Percentiles rank a stretch among this genome's conserved stretches.
These are phyloP conservation scores for Colletotrichum viniferum DNA, from an alignment of 2,329 filamentous ascomycete species.

Conservation along the genomic window DNA sequence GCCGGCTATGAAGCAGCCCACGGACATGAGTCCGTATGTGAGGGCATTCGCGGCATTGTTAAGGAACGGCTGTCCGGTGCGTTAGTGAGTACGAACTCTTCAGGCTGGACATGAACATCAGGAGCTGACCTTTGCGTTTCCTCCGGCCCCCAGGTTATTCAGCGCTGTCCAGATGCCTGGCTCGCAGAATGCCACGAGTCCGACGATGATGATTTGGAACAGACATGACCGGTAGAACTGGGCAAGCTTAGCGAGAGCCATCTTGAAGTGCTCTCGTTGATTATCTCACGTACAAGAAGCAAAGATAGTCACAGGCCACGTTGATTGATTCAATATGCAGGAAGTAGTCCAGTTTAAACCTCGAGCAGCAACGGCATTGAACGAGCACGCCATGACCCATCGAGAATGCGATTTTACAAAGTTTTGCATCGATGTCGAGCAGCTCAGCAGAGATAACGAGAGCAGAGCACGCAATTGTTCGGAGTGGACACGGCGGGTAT, in stretches of 20 bases:
- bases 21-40: slow-evolving; percentile 15
- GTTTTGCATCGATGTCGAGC: background rate
- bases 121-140: slow-evolving; percentile 2
- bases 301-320: background rate
- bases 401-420: background rate
- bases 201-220: slow-evolving; percentile 16
- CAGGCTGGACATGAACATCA: background rate
- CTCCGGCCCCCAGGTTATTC: slow-evolving; percentile 26
- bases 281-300: background rate
- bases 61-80: background rate
- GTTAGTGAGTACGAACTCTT: background rate
- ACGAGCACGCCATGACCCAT: slow-evolving; percentile 15
- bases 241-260: background rate
- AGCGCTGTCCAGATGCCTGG: slow-evolving; percentile 27
- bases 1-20: slow-evolving; percentile 14
- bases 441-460: background rate
- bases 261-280: background rate
- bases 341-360: background rate
- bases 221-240: slow-evolving; percentile 6
- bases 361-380: background rate
- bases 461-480: background rate
- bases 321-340: background rate
- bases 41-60: slow-evolving; percentile 13
- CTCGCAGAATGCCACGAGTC: slow-evolving; percentile 23
- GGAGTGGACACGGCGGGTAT: background rate